Base-by-base conservation (phyloP, 768 basidiomycete genomes). In the Lactarius akahatsu region DNA sequence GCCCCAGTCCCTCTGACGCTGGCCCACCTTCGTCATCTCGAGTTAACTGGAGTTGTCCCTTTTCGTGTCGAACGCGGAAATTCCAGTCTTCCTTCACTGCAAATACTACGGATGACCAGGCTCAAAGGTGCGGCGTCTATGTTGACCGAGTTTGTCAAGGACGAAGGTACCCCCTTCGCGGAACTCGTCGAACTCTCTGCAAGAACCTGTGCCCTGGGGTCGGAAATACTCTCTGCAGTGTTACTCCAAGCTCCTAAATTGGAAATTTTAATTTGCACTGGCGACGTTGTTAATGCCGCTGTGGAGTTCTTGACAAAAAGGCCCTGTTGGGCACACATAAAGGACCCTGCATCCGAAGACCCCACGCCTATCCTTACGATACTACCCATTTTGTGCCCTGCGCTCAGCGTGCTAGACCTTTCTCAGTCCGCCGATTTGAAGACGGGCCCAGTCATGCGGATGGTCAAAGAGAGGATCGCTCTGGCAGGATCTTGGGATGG, bases 381-480 rank as follows among this genome's bases (percentile, higher is more conserved):
- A 10, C 28, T 69, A 38, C 68, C 68, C 34, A 63, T 70, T 55
- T 10, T 60, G 23, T 71, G 68, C 41, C 70, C 70, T 34, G 59
- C 68, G 2, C 62, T 71, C 38, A 36, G 20, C 13, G 55, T 61
- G 18, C 36, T 71, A 15, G 57, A 71, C 30, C 59, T 71, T 40
- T 71, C 70, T 4, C 47, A 58, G 18, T 69, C 60, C 38, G 23
- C 41, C 11, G 52, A 23, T 28, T 38, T 69, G n/a, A 63, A 41
- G 55, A 64, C 68, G 3, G 68, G 70, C 20, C 62, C 70, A 11
- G 28, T 71, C 26, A 60, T 71, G 55, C 62, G 70, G 20, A 61
- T 69, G 40, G 68, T 69, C 38, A 70, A 69, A 20, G 47, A 61
- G 50, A 54, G 64, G 36, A 43, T 62, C 30, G 54, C 38, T 7